phyloP scores from a whole-genome alignment of 139 green algal genomes.

The Haematococcus sp. region DNA sequence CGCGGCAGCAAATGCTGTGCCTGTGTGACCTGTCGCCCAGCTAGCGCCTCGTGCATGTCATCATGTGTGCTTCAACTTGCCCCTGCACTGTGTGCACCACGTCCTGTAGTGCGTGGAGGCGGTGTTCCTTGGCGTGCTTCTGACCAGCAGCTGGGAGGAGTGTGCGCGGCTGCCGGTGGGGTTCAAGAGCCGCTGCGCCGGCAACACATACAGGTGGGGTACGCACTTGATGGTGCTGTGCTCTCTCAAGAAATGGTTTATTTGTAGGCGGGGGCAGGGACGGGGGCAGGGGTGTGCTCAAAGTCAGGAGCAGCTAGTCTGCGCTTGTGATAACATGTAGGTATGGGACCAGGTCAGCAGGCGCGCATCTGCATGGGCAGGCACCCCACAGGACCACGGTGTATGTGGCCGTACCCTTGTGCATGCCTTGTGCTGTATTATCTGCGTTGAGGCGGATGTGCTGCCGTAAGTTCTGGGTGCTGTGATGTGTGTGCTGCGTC shows the following conservation, averaged over 20 bases:
- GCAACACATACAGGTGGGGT: slow-evolving; percentile 33
- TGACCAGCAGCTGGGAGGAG: slow-evolving; percentile 51
- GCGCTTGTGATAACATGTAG: background rate
- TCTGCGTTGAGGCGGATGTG: no score
- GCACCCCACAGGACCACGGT: no score
- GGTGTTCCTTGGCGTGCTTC: slow-evolving; percentile 38
- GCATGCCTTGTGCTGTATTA: no score
- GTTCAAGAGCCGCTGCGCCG: slow-evolving; percentile 54
- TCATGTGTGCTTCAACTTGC: background rate
- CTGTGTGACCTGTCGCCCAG: background rate
- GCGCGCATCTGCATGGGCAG: no score
- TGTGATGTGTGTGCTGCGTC: background rate
- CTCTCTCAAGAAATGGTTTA: background rate
- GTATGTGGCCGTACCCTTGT: no score
- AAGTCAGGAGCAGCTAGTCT: background rate
- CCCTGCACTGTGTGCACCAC: background rate
- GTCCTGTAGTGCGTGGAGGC: slow-evolving; percentile 22
- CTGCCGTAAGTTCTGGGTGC: no score
- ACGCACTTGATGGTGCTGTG: no score
- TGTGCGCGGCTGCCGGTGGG: slow-evolving; percentile 51
- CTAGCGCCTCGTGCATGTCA: background rate
- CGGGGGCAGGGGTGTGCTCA: no score
- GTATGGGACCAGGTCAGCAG: background rate
- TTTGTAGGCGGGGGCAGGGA: no score
- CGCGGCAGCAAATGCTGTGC: background rate